Evolutionary conservation across 495 filamentous ascomycete genomes (phyloP), one percentile per base, ranked within the genome.

Genomic region (Podospora appendiculata): DNA sequence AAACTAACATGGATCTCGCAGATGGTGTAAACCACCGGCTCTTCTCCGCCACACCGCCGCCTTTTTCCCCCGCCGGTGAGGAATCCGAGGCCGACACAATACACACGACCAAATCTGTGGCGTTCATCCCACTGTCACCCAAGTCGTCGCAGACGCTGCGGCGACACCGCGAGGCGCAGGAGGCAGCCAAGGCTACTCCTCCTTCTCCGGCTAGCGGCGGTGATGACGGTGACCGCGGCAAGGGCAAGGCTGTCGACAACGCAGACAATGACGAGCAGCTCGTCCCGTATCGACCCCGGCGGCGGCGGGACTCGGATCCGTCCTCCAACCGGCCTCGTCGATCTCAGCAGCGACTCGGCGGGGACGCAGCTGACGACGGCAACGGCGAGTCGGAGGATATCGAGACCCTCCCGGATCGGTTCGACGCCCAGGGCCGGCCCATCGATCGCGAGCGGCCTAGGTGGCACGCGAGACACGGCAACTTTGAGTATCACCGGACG

Each of bases 321-420:
- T 65, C 65, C 6, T 69, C 58, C 1, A 59, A 68, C 48, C 59
- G 67, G 0, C 58, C 63, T 1, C 53, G 52, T 5, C 11, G 60
- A 17, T 34, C 56, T 13, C 57, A 45, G 16, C 60, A 53, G 38
- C 63, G 49, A 2, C 58, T 49, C 12, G 41, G 51, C 3, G 43
- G 36, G 5, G 53, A 51, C 25, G 47, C 25, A 32, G 60, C 55
- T 6, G 53, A 56, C 14, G 51, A 58, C 12, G 48, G 47, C 32
- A 63, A 65, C 3, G 60, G 54, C 6, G 52, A 54, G 32, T 65
- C 64, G 7, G 64, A 67, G 3, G 59, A 62, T 8, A 60, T 61
- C 12, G 68, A 71, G n/a, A 61, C 58, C 7, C 57, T 90, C 0
- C 86, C 86, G 0, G 76, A 81, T 41, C 75, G 86, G 0, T 89